Evolutionary conservation across 352 stramenopile genomes (phyloP), one percentile per base, ranked within the genome.

Genomic region (Globisporangium cylindrosporum): DNA sequence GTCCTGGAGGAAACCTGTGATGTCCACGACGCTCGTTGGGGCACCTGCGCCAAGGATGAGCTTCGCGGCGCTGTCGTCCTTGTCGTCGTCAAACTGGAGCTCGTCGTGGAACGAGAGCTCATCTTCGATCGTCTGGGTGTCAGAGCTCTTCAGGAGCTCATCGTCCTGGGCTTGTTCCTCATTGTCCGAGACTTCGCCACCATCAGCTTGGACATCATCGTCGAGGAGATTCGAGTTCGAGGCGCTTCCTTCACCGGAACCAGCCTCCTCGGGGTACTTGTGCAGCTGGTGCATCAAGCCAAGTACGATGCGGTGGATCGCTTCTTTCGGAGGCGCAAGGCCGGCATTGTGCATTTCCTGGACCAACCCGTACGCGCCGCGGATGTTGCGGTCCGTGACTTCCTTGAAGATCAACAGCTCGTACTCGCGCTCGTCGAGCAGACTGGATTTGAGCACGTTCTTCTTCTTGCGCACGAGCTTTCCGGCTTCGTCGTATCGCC

Each of bases 301-400:
- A 27, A 87, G 79, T 22, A 88, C 80, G 62, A 95, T 80, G 57
- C 83, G 80, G 67, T 95, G 84, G 54, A 95, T 87, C 25, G 84
- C 89, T 60, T 86, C 76, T 29, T 81, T 69, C 9, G 77, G 86
- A 29, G 88, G 88, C 58, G 83, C 76, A 63, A 86, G 69, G 22
- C 86, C 88, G 8, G 74, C 79, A 73, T 91, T 92, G 69, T 95
- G 88, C 83, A 95, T 90, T 62, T 93, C 82, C 66, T 94, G 83
- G 55, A 95, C 62, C 41, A 95, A 64, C 29, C 75, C 75, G 73
- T 82, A 85, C 32, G 84, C 84, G 4, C 77, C 73, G 6, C 72
- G 70, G 12, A 91, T 54, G 46, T 94, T 76, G 32, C 79, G 68
- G 15, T 75, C 72, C 29, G 76, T 79, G 27, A 85, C 81, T 14